phyloP scores from a whole-genome alignment of 2,329 filamentous ascomycete genomes.

The Paraphoma sp. region DNA sequence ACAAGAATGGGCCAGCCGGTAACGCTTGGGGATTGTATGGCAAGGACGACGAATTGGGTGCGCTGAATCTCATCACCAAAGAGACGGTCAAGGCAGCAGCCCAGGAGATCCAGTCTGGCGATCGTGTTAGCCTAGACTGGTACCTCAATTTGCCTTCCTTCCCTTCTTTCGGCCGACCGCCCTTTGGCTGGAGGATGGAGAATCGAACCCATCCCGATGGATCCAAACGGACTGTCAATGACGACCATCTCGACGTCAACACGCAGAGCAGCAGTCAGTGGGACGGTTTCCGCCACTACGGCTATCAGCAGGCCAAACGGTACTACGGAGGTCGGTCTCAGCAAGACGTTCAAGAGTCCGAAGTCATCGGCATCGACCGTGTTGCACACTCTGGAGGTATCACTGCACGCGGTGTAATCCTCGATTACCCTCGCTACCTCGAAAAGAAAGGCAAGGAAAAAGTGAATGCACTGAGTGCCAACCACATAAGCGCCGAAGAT shows the following conservation, averaged over 20 bases:
- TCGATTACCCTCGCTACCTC: constrained; percentile 42
- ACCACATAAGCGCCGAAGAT: constrained; percentile 25
- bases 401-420: constrained; percentile 34
- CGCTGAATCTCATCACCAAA: constrained; percentile 62
- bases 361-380: constrained; percentile 52
- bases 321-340: constrained; percentile 54
- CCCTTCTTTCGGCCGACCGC: constrained; percentile 47
- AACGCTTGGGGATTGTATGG: constrained; percentile 66
- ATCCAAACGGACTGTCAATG: constrained; percentile 41
- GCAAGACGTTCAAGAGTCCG: constrained; percentile 45
- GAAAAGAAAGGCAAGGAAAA: constrained; percentile 21
- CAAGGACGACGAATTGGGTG: constrained; percentile 59
- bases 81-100: constrained; percentile 52
- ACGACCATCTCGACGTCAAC: constrained; percentile 47
- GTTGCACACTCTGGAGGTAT: constrained; percentile 39
- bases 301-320: constrained; percentile 49
- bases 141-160: constrained; percentile 48
- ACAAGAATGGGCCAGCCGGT: constrained; percentile 56
- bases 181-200: constrained; percentile 37
- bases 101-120: constrained; percentile 53
- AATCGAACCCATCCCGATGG: constrained; percentile 38
- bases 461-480: constrained; percentile 30
- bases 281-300: constrained; percentile 51
- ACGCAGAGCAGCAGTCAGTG: constrained; percentile 49
- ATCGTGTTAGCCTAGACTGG: constrained; percentile 50